Evolutionary conservation across 139 green algal genomes (phyloP).

Genomic region (Limnomonas spitsbergensis): DNA sequence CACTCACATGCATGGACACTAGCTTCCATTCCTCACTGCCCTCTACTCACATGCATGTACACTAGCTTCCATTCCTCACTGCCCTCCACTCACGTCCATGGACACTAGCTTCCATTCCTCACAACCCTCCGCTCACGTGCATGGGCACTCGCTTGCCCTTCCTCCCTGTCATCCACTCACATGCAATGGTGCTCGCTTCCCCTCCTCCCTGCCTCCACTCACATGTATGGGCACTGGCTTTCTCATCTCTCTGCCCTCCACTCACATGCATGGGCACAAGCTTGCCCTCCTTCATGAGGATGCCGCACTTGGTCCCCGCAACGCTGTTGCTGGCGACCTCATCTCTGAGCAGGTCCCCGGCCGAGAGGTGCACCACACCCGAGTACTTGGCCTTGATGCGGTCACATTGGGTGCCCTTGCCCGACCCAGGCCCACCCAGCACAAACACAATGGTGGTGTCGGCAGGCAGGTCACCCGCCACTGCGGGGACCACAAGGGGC

Average conservation of each 20-base stretch:
- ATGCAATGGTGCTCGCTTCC: no score
- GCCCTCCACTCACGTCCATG: no score
- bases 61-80: no score
- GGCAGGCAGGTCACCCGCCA: constrained; percentile 25
- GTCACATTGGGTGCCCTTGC: constrained; percentile 54
- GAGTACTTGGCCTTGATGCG: constrained; percentile 37
- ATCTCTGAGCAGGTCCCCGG: constrained; percentile 72
- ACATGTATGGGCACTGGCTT: no score
- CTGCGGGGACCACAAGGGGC: constrained; percentile 26
- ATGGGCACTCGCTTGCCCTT: no score
- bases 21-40: neutral
- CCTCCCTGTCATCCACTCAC: no score
- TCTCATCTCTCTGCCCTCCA: no score
- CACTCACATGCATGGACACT: no score
- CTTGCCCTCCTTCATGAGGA: constrained; percentile 79
- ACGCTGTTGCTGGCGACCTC: constrained; percentile 65
- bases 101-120: no score
- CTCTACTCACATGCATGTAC: neutral
- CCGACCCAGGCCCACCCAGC: constrained; percentile 45
- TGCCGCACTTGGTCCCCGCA: constrained; percentile 56
- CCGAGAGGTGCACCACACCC: constrained; percentile 50
- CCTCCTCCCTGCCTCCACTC: no score
- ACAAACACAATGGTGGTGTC: constrained; percentile 48
- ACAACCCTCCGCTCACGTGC: no score
- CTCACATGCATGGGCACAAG: constrained; percentile 71